Percentiles rank a stretch among this genome's conserved stretches.
These are phyloP conservation scores for Kodamaea restingae DNA, from an alignment of 805 yeast species.

Conservation along the genomic window DNA sequence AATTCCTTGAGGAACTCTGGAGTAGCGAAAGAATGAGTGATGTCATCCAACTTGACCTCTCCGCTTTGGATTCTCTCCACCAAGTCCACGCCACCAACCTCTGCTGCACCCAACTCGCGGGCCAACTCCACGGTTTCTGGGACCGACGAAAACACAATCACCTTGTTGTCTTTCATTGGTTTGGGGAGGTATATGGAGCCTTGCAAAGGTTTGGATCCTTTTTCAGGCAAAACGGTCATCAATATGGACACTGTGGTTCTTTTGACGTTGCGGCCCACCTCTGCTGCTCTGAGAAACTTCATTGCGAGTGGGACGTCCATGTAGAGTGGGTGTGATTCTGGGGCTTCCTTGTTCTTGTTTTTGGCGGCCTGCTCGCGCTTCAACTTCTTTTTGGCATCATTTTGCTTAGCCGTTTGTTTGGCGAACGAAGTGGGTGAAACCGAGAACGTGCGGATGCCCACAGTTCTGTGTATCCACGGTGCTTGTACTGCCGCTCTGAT, in stretches of 20 bases:
- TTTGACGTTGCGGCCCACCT: conserved; percentile 76
- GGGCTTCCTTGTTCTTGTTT: conserved; percentile 22
- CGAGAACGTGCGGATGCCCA: conserved; percentile 9
- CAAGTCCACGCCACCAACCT: conserved; percentile 69
- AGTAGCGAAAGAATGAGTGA: conserved; percentile 79
- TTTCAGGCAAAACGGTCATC: conserved; percentile 63
- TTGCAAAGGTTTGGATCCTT: conserved; percentile 69
- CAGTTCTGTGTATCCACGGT: neutral
- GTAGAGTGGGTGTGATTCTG: conserved; percentile 53
- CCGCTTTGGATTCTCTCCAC: conserved; percentile 57
- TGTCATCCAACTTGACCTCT: conserved; percentile 44
- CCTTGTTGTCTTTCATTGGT: conserved; percentile 60
- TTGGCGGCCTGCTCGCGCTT: conserved; percentile 23
- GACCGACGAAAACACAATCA: conserved; percentile 65
- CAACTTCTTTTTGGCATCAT: conserved; percentile 20
- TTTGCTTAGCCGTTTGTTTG: conserved; percentile 10
- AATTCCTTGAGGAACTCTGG: conserved; percentile 70
- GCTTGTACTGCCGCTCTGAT: conserved; percentile 1
- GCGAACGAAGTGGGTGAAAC: conserved; percentile 5
- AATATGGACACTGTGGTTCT: conserved; percentile 63
- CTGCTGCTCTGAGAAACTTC: conserved; percentile 79
- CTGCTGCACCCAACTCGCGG: conserved; percentile 52
- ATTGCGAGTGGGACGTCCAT: conserved; percentile 72
- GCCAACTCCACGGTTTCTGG: conserved; percentile 52
- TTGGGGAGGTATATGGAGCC: conserved; percentile 74